Percentiles rank a stretch among this genome's conserved stretches.
phyloP scores from a whole-genome alignment of 2,329 filamentous ascomycete species.

The Dryadomyces quercivorus region DNA sequence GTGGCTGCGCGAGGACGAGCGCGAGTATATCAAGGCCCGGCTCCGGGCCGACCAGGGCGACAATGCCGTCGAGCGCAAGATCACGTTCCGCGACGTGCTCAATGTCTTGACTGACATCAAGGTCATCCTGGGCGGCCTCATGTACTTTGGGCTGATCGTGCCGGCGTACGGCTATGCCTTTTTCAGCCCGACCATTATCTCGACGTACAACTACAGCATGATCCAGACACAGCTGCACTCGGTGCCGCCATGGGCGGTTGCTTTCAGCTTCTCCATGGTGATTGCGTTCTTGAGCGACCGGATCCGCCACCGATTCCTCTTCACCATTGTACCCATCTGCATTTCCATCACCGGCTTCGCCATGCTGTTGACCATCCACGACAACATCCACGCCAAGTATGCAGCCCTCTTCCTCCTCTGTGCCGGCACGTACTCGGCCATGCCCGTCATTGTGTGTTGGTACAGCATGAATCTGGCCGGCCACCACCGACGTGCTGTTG shows the following conservation, averaged over 20 bases:
- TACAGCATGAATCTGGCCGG: slow-evolving; percentile 70
- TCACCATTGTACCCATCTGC: slow-evolving; percentile 55
- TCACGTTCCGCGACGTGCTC: slow-evolving; percentile 46
- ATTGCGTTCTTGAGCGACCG: slow-evolving; percentile 63
- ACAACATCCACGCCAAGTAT: slow-evolving; percentile 58
- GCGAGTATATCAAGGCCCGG: slow-evolving; percentile 51
- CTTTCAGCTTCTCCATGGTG: slow-evolving; percentile 69
- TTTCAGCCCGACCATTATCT: slow-evolving; percentile 62
- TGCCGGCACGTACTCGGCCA: slow-evolving; percentile 70
- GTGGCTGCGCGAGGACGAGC: slow-evolving; percentile 62
- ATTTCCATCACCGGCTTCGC: slow-evolving; percentile 63
- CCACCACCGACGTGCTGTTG: slow-evolving; percentile 57
- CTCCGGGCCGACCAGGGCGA: slow-evolving; percentile 57
- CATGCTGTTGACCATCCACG: slow-evolving; percentile 60
- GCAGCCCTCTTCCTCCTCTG: slow-evolving; percentile 72
- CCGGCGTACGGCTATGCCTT: slow-evolving; percentile 69
- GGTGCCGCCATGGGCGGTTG: slow-evolving; percentile 49
- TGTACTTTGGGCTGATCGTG: slow-evolving; percentile 73
- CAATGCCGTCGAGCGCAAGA: slow-evolving; percentile 48
- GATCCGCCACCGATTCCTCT: slow-evolving; percentile 60
- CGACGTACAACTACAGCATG: slow-evolving; percentile 48
- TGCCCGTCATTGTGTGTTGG: slow-evolving; percentile 80
- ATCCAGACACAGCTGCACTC: slow-evolving; percentile 47
- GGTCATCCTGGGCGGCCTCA: slow-evolving; percentile 61
- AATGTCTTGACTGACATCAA: slow-evolving; percentile 62